Evolutionary conservation across 2,329 filamentous ascomycete species (phyloP), one percentile per base, ranked within the genome.

Genomic region (Nakataea oryzae): DNA sequence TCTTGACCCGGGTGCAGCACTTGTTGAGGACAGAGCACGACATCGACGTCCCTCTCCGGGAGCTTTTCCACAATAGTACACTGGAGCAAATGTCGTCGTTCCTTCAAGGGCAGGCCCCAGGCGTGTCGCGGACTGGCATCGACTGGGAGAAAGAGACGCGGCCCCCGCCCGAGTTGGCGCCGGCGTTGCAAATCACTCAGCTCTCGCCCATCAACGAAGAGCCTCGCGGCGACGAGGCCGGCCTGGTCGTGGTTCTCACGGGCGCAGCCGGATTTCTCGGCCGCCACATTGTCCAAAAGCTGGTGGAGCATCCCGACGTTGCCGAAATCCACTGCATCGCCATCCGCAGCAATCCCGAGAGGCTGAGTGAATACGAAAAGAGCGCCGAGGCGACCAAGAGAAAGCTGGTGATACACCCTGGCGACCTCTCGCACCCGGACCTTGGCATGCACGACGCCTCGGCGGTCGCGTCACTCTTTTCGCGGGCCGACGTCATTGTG

Each of bases 401-500:
- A 26, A 60, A 60, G 41, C 26, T 60, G 7, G 2, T 7, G 2
- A 54, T 60, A 3, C 41, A 60, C 47, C 26, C 5, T 9, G 58
- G 58, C 27, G 34, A 60, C 21, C 58, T 60, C 14, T 54, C 26
- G n/a, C 32, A 28, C 24, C 67, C 69, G 0, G 54, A 57, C 14
- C 41, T 60, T 7, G 58, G 58, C 17, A 29, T 60, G 7, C 12
- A 9, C 26, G 58, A 60, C 41, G 30, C 34, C 14, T 8, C 24
- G 9, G 6, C 17, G 34, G 24, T 34, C 26, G 28, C 24, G 2
- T 3, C 26, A 17, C 12, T 60, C 4, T 60, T 60, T 6, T 50
- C 58, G 5, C 5, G 1, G 1, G 58, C 26, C 26, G 58, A 54
- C 58, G 27, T 54, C 41, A 54, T 60, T 13, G 79, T 89, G 29